A percentile compares a stretch with the other conserved stretches of the same genome.
phyloP scores from a whole-genome alignment of 2,329 filamentous ascomycete genomes.

The Cordyceps fumosorosea region DNA sequence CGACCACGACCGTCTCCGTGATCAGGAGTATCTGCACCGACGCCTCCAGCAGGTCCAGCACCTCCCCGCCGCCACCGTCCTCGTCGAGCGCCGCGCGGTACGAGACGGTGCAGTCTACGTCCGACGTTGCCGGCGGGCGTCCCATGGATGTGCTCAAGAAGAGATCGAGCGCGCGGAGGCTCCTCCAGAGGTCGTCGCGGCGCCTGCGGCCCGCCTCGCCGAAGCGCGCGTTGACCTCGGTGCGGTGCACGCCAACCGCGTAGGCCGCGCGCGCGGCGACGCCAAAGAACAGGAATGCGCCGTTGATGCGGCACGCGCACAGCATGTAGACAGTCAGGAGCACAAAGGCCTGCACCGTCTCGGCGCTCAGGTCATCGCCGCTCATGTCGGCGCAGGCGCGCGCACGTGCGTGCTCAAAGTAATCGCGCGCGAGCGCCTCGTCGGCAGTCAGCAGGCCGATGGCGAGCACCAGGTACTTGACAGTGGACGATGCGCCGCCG shows the following conservation, averaged over 20 bases:
- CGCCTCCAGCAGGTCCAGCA: constrained; percentile 41
- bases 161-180: constrained; percentile 43
- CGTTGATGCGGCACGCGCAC: constrained; percentile 48
- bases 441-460: constrained; percentile 40
- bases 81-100: constrained; percentile 31
- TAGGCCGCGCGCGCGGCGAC: constrained; percentile 47
- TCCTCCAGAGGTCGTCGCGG: constrained; percentile 48
- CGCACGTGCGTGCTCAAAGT: constrained; percentile 44
- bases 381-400: constrained; percentile 38
- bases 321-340: constrained; percentile 49
- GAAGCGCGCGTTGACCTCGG: constrained; percentile 47
- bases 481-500: constrained; percentile 25
- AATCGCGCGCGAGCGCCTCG: constrained; percentile 34
- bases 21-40: constrained; percentile 48
- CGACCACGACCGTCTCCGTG: constrained; percentile 42
- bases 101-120: constrained; percentile 47
- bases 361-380: constrained; percentile 41
- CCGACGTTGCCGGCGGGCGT: constrained; percentile 45
- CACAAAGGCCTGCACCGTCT: constrained; percentile 43
- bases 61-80: constrained; percentile 31
- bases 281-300: constrained; percentile 48
- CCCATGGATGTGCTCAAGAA: constrained; percentile 50
- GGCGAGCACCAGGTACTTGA: constrained; percentile 44
- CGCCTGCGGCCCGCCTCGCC: constrained; percentile 35
- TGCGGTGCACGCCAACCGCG: constrained; percentile 46